These are phyloP conservation scores for Septoria linicola DNA, from an alignment of 2,329 filamentous ascomycete genomes.

Conservation along the genomic window DNA sequence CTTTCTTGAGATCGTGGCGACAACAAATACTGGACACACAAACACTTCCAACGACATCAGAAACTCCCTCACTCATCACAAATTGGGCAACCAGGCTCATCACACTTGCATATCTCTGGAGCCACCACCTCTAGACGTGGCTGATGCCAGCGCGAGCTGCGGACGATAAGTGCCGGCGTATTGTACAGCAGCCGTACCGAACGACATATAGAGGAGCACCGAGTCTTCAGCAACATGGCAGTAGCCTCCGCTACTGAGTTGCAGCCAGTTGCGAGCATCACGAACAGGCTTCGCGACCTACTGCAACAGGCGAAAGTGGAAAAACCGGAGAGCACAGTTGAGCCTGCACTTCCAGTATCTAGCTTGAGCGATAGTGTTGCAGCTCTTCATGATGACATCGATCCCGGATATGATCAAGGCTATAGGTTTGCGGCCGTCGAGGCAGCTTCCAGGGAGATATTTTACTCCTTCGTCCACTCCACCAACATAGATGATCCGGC, in stretches of 20 bases:
- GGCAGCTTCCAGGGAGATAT: constrained; percentile 75
- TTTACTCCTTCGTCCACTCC: constrained; percentile 57
- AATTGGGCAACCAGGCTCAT: too few species aligned
- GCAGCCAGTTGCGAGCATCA: constrained; percentile 30
- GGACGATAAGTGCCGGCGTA: too few species aligned
- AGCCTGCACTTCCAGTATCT: constrained; percentile 46
- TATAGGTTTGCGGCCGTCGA: constrained; percentile 66
- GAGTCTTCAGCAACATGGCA: constrained; percentile 29
- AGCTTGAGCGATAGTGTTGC: constrained; percentile 38
- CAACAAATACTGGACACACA: too few species aligned
- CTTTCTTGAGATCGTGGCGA: too few species aligned
- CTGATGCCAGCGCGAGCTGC: too few species aligned
- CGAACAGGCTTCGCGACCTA: constrained; percentile 40
- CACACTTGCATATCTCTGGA: too few species aligned
- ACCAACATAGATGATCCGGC: constrained; percentile 72
- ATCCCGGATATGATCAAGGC: constrained; percentile 29
- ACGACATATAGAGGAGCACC: background rate
- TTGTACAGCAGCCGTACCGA: too few species aligned
- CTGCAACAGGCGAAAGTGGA: constrained; percentile 42
- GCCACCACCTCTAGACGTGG: too few species aligned
- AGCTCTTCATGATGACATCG: constrained; percentile 32
- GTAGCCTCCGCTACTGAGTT: constrained; percentile 31
- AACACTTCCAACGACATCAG: too few species aligned
- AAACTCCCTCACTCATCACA: too few species aligned
- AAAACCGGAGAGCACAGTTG: constrained; percentile 44